Evolutionary conservation across 371 early-diverging fungal genomes (phyloP).

Genomic region (Mucor irregularis): DNA sequence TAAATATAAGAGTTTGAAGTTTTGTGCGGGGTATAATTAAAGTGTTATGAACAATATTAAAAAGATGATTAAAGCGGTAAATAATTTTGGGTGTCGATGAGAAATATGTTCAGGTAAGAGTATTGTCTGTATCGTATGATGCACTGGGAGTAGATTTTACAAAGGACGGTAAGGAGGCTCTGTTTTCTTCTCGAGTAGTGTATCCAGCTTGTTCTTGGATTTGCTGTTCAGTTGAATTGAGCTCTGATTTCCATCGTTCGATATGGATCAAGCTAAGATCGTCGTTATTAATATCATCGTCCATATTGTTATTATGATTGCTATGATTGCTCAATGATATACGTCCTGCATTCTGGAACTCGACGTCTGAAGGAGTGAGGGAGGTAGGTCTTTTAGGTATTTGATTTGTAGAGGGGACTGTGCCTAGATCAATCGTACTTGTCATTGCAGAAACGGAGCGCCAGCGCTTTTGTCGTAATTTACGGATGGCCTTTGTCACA

Average conservation of each 20-base stretch:
- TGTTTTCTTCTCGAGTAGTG: background rate
- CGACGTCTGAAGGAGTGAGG: background rate
- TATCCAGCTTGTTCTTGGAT: background rate
- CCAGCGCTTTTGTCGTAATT: constrained; percentile 21
- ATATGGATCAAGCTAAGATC: background rate
- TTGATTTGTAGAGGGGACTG: background rate
- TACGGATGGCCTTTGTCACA: constrained; percentile 29
- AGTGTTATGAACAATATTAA: background rate
- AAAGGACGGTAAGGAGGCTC: background rate
- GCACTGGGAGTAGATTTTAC: background rate
- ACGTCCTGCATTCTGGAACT: background rate
- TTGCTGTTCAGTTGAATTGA: background rate
- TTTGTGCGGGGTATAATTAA: no score
- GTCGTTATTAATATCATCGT: background rate
- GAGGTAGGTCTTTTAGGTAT: background rate
- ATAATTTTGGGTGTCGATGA: background rate
- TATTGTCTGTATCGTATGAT: constrained; percentile 13
- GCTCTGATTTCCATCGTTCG: constrained; percentile 6
- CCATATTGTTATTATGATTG: background rate
- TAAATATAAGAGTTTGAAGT: no score
- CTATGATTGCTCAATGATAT: background rate
- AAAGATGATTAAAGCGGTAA: background rate
- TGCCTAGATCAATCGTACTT: constrained; percentile 11
- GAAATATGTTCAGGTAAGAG: background rate
- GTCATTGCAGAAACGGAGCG: constrained; percentile 5